Percentiles rank a stretch among this genome's conserved stretches.
Conservation (phyloP, 179 eudicot species). For the Corrigiola litoralis region DNA sequence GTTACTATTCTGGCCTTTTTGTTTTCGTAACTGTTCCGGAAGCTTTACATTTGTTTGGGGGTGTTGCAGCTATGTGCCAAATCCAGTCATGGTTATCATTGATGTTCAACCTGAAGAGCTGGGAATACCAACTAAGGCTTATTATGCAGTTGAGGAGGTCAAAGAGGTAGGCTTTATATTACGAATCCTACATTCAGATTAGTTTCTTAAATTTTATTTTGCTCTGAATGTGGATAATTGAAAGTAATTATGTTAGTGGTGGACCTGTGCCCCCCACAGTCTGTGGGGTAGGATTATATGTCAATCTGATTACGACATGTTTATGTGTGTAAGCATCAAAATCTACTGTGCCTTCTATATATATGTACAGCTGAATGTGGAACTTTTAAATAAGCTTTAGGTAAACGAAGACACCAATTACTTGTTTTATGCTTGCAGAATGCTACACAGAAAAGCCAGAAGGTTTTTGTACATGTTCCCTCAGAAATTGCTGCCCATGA, state of each 20-base stretch:
- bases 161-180: constrained; percentile 64
- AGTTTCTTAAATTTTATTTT: neutral
- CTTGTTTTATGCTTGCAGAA: constrained; percentile 44
- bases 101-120: constrained; percentile 98
- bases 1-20: neutral
- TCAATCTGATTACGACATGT: too few relatives aligned
- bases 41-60: constrained; percentile 8
- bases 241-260: neutral
- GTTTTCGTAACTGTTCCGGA: neutral
- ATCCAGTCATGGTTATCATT: constrained; percentile 91
- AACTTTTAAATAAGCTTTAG: neutral
- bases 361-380: neutral
- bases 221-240: neutral
- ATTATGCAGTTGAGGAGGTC: constrained; percentile 96
- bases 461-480: constrained; percentile 85
- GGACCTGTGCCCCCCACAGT: too few relatives aligned
- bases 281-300: too few relatives aligned
- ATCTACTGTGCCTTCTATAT: too few relatives aligned
- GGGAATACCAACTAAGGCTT: constrained; percentile 96
- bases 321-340: too few relatives aligned
- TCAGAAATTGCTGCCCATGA: constrained; percentile 98
- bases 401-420: neutral
- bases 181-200: neutral
- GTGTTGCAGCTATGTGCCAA: constrained; percentile 75
- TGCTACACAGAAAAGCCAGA: constrained; percentile 97